Percentiles rank a stretch among this genome's conserved stretches.
phyloP scores from a whole-genome alignment of 1,284 basidiomycete genomes.

The Rhodotorula sp. region DNA sequence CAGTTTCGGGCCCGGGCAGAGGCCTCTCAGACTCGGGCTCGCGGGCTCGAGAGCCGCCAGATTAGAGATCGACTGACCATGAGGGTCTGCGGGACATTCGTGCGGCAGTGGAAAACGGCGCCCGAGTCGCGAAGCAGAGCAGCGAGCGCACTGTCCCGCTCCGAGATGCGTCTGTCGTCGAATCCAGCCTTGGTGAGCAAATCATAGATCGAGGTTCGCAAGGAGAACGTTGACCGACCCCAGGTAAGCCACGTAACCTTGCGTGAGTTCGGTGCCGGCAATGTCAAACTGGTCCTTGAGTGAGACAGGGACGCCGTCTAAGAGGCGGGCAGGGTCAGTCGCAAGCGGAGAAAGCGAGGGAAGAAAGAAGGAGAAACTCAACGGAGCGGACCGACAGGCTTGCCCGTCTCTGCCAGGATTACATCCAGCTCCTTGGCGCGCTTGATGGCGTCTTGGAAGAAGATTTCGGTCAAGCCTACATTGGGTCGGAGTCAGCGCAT shows the following conservation, averaged over 20 bases:
- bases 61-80: conserved; percentile 43
- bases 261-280: conserved; percentile 11
- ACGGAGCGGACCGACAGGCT: conserved; percentile 52
- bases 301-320: conserved; percentile 54
- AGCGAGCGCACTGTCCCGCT: conserved; percentile 4
- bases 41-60: no score
- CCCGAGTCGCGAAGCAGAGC: conserved; percentile 8
- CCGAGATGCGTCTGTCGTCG: conserved; percentile 14
- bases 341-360: neutral
- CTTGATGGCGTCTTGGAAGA: conserved; percentile 55
- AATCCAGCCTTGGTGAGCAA: neutral
- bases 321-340: neutral
- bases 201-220: neutral
- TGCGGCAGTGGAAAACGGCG: conserved; percentile 22
- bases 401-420: conserved; percentile 54
- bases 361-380: neutral
- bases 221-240: neutral
- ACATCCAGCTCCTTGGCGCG: conserved; percentile 63
- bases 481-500: conserved; percentile 30
- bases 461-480: conserved; percentile 23
- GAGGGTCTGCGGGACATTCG: conserved; percentile 39
- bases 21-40: no score
- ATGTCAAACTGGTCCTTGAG: conserved; percentile 57
- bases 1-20: no score
- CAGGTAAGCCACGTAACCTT: neutral